Percentiles rank a stretch among this genome's conserved stretches.
phyloP scores from a whole-genome alignment of 2,329 filamentous ascomycete species.

The Colletotrichum sp. region DNA sequence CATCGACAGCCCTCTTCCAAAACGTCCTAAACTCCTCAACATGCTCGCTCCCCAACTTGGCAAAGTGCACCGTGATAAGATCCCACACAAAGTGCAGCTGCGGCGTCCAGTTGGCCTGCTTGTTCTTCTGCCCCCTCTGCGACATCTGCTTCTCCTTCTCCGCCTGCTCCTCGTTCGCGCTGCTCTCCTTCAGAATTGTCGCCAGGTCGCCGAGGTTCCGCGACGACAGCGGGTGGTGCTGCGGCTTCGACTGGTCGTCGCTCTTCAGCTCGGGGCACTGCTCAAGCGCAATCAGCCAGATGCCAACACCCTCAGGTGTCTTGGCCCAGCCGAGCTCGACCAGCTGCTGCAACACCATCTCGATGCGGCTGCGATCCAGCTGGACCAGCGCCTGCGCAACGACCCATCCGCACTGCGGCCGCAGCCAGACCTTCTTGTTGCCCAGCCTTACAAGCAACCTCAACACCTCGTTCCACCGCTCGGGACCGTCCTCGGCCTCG shows the following conservation, averaged over 20 bases:
- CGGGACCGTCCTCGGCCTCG: constrained; percentile 41
- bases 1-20: constrained; percentile 87
- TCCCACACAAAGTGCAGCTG: constrained; percentile 91
- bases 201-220: constrained; percentile 73
- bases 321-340: constrained; percentile 72
- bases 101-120: constrained; percentile 77
- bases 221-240: constrained; percentile 77
- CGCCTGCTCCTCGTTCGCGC: constrained; percentile 56
- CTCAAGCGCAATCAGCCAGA: constrained; percentile 78
- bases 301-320: constrained; percentile 86
- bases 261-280: constrained; percentile 61
- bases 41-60: constrained; percentile 39
- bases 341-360: constrained; percentile 64
- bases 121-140: constrained; percentile 41
- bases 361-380: constrained; percentile 52
- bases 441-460: constrained; percentile 76
- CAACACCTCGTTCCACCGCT: constrained; percentile 71
- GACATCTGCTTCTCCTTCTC: constrained; percentile 39
- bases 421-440: constrained; percentile 85
- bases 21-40: constrained; percentile 71
- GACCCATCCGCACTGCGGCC: constrained; percentile 85
- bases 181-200: constrained; percentile 79
- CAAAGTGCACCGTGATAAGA: constrained; percentile 67
- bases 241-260: constrained; percentile 68
- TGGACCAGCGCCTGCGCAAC: constrained; percentile 75